phyloP scores from a whole-genome alignment of 176 grass and related monocot species.

The Oryza brachyantha region DNA sequence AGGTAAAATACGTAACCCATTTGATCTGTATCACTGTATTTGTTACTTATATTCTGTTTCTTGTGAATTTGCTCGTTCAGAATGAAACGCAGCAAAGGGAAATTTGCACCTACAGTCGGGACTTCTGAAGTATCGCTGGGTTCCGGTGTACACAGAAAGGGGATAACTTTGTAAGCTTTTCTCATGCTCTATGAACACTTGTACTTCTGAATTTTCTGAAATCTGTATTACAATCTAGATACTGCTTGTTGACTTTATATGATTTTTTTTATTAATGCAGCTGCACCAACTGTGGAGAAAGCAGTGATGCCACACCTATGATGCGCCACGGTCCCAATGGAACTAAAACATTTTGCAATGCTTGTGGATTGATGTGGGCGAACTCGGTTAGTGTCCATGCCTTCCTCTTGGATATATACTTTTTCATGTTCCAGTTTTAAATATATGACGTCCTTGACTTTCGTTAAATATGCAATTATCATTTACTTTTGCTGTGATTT shows the following conservation, averaged over 20 bases:
- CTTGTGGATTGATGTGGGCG: slow-evolving; percentile 47
- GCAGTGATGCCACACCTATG: slow-evolving; percentile 37
- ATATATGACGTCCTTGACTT: no score
- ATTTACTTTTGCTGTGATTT: no score
- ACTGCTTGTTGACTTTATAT: background rate
- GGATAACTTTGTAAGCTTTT: slow-evolving; percentile 20
- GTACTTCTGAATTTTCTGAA: background rate
- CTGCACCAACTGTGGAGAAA: slow-evolving; percentile 37
- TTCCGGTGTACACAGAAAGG: background rate
- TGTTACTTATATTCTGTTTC: background rate
- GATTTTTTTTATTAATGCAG: slow-evolving; percentile 9
- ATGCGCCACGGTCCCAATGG: slow-evolving; percentile 56
- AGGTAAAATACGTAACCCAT: no score
- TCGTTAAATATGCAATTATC: no score
- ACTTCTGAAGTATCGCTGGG: background rate
- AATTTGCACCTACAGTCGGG: slow-evolving; percentile 26
- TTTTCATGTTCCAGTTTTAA: no score
- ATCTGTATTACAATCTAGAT: background rate
- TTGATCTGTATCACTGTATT: no score
- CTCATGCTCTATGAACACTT: background rate
- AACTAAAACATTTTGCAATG: slow-evolving; percentile 42
- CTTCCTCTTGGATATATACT: background rate
- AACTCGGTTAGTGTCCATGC: slow-evolving; percentile 14
- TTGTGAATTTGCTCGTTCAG: background rate
- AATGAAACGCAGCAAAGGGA: slow-evolving; percentile 43